phyloP scores from a whole-genome alignment of 2,329 filamentous ascomycete species.

The Trichoderma atrobrunneum region DNA sequence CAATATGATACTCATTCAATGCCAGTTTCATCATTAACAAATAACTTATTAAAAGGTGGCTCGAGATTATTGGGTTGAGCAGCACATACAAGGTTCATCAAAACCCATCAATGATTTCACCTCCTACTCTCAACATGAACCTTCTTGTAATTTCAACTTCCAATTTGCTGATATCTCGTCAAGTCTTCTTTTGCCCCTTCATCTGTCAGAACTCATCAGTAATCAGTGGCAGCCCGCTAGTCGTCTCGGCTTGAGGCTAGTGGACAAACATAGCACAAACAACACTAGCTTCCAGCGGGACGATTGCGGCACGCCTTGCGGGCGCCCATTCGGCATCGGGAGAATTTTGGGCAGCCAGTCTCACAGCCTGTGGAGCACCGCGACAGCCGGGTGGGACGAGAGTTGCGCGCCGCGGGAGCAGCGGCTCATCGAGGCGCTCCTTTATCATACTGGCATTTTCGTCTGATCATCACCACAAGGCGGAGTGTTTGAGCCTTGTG shows the following conservation, averaged over 20 bases:
- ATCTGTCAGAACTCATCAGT: neutral
- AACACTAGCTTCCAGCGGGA: constrained; percentile 9
- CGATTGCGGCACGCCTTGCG: constrained; percentile 12
- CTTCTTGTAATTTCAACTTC: neutral
- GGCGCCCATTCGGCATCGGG: constrained; percentile 9
- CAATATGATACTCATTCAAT: neutral
- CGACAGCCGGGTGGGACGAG: neutral
- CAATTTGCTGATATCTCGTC: neutral
- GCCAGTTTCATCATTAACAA: neutral
- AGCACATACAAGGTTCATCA: neutral
- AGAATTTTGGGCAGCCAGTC: neutral
- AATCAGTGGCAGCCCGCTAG: neutral
- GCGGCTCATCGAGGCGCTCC: neutral
- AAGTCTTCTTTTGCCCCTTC: neutral
- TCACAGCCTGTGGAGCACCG: neutral
- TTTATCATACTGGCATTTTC: neutral
- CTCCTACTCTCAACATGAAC: neutral
- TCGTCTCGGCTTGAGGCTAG: neutral
- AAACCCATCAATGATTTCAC: neutral
- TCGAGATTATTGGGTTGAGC: neutral
- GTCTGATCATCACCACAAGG: neutral
- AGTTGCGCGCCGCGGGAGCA: constrained; percentile 6
- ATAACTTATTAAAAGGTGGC: neutral
- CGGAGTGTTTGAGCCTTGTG: constrained; percentile 10
- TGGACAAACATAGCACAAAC: neutral